These are phyloP conservation scores for Trichothecium sympodiale DNA, from an alignment of 2,329 filamentous ascomycete species.

Conservation along the genomic window DNA sequence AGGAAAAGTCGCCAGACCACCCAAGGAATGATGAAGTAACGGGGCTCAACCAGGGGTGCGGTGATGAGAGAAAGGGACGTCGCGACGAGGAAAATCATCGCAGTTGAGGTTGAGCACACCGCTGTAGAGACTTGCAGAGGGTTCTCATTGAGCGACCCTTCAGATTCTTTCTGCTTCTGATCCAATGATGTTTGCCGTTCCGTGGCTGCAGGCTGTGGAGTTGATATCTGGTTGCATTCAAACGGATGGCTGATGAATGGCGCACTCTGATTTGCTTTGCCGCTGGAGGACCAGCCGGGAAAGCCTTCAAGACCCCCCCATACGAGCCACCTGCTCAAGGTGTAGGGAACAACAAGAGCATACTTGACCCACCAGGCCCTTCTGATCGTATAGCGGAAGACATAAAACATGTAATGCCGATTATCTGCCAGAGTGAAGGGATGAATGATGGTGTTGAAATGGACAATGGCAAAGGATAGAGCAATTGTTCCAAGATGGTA, in stretches of 20 bases:
- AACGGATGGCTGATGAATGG: slow-evolving; percentile 2
- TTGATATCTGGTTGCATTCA: not conserved
- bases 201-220: slow-evolving; percentile 2
- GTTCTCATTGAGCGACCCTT: slow-evolving; percentile 13
- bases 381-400: slow-evolving; percentile 76
- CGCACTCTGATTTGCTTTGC: not conserved
- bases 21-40: slow-evolving; percentile 95
- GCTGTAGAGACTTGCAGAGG: slow-evolving; percentile 15
- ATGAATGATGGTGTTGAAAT: slow-evolving; percentile 85
- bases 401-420: slow-evolving; percentile 92
- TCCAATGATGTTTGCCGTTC: slow-evolving; percentile 3
- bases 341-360: slow-evolving; percentile 58
- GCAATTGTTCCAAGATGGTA: slow-evolving; percentile 23
- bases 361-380: slow-evolving; percentile 54
- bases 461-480: slow-evolving; percentile 40
- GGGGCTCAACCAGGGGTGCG: slow-evolving; percentile 84
- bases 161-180: not conserved
- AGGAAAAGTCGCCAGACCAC: slow-evolving; percentile 81
- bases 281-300: not conserved
- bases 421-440: slow-evolving; percentile 96
- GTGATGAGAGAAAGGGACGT: slow-evolving; percentile 72
- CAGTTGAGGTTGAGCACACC: slow-evolving; percentile 35
- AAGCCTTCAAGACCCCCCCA: slow-evolving; percentile 50
- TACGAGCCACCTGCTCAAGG: slow-evolving; percentile 55
- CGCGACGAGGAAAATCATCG: slow-evolving; percentile 50